Base-by-base conservation (phyloP, 2,329 filamentous ascomycete genomes). In the Verticillium nonalfalfae region DNA sequence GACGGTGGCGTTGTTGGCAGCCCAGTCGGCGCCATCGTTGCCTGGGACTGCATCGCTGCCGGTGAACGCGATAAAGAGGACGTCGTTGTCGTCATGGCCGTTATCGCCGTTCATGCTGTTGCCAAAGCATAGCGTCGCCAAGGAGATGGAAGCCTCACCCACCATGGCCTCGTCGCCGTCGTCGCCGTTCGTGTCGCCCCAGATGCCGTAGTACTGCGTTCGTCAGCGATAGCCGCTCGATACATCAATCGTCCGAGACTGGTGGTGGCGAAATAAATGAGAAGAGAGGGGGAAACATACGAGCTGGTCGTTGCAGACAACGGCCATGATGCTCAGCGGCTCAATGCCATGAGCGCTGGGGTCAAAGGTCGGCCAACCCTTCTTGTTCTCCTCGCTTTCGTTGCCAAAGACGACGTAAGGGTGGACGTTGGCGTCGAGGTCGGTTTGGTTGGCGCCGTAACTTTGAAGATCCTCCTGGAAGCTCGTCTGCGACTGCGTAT, bases 41-140 rank as follows among this genome's bases (percentile, higher is more conserved):
- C 85, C 85, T 0, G 85, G 84, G 0, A 87, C 82, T 1, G 86
- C 85, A 6, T 82, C 78, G 0, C 71, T 61, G 1, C 85, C 85
- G 0, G 75, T 75, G 67, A 89, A 89, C 0, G 83, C 86, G 57
- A 89, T 76, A 70, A 83, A 89, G 39, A 89, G 71, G 0, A 89
- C 83, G 69, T 89, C 85, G 38, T 84, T 78, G 15, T 75, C 71
- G 50, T 78, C 77, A 69, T 88, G 80, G 1, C 86, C 86, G 60
- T 72, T 75, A 68, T 86, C 74, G 2, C 85, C 86, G 40, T 74
- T 83, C 36, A 89, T 73, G 1, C 69, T 68, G 6, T 75, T 72
- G 2, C 83, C 83, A 68, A 79, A 88, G 69, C 85, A 88, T 21
- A 80, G 74, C 36, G 82, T 81, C 2, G 82, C 85, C 7, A 88